These are phyloP conservation scores for Xylaria longipes DNA, from an alignment of 495 filamentous ascomycete genomes.

Conservation along the genomic window DNA sequence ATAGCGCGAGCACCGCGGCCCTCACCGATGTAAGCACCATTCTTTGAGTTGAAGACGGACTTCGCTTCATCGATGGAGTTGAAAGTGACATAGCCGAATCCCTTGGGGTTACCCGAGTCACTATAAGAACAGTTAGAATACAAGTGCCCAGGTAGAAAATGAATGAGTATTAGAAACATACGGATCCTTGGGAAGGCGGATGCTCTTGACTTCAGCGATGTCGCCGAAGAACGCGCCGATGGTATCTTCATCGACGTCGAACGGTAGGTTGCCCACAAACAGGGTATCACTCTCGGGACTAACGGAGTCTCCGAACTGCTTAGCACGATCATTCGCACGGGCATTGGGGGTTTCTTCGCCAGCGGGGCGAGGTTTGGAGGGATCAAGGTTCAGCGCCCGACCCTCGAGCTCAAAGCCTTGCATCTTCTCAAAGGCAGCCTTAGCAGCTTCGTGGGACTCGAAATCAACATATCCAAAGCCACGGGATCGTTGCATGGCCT, in stretches of 20 bases:
- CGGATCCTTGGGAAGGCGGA: conserved; percentile 89
- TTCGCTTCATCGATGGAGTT: conserved; percentile 84
- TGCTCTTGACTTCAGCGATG: conserved; percentile 71
- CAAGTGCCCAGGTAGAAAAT: background rate
- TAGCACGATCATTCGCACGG: conserved; percentile 71
- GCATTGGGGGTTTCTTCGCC: conserved; percentile 58
- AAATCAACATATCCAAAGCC: conserved; percentile 99
- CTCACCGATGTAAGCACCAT: conserved; percentile 77
- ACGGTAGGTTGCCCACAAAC: conserved; percentile 92
- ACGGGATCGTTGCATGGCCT: conserved; percentile 81
- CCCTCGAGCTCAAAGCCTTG: conserved; percentile 82
- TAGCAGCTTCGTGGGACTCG: conserved; percentile 67
- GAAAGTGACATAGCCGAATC: conserved; percentile 93
- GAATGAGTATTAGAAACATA: conserved; percentile 45
- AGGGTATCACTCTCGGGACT: conserved; percentile 84
- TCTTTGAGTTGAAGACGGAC: conserved; percentile 73
- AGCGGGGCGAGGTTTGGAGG: conserved; percentile 71
- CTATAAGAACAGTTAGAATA: conserved; percentile 57
- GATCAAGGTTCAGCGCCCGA: conserved; percentile 88
- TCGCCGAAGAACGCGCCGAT: conserved; percentile 77
- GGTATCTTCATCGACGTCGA: conserved; percentile 78
- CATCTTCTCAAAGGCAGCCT: conserved; percentile 81
- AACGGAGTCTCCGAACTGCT: conserved; percentile 75
- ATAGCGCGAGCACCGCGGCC: conserved; percentile 63
- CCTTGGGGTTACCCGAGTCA: conserved; percentile 87